Percentiles rank a stretch among this genome's conserved stretches.
These are phyloP conservation scores for Trifolium subterraneum DNA, from an alignment of 306 rosid species.

Conservation along the genomic window DNA sequence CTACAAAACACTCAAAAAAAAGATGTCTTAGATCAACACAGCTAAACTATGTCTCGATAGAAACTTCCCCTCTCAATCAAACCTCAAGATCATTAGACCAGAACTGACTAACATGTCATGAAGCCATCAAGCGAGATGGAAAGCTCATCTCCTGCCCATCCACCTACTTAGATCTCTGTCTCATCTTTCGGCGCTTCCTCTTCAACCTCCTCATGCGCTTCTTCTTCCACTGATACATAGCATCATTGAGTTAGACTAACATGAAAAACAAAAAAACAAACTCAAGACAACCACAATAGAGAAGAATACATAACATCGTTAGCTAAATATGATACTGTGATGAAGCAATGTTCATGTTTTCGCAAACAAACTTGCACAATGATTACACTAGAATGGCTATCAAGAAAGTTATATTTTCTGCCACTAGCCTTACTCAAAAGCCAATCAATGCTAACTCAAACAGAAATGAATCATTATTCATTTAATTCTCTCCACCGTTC, in stretches of 20 bases:
- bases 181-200: conserved; percentile 99
- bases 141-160: conserved; percentile 26
- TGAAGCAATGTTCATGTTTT: not conserved
- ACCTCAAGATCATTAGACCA: conserved; percentile 17
- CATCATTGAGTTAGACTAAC: conserved; percentile 26
- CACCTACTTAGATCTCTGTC: conserved; percentile 81
- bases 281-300: not conserved
- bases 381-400: not conserved
- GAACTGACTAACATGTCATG: conserved; percentile 7
- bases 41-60: conserved; percentile 40
- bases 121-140: conserved; percentile 15
- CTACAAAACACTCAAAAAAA: conserved; percentile 21
- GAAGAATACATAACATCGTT: not conserved
- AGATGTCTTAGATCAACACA: conserved; percentile 24
- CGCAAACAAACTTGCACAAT: not conserved
- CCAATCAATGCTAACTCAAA: not conserved
- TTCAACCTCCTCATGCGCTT: conserved; percentile 96
- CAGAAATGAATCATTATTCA: not conserved
- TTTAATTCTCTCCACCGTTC: not conserved
- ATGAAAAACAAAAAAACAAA: not conserved
- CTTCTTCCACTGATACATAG: conserved; percentile 83
- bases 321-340: not conserved
- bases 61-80: conserved; percentile 12
- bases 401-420: not conserved
- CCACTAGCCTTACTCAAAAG: not conserved